Conservation (phyloP, 352 stramenopile genomes). For the Globisporangium barbulae region DNA sequence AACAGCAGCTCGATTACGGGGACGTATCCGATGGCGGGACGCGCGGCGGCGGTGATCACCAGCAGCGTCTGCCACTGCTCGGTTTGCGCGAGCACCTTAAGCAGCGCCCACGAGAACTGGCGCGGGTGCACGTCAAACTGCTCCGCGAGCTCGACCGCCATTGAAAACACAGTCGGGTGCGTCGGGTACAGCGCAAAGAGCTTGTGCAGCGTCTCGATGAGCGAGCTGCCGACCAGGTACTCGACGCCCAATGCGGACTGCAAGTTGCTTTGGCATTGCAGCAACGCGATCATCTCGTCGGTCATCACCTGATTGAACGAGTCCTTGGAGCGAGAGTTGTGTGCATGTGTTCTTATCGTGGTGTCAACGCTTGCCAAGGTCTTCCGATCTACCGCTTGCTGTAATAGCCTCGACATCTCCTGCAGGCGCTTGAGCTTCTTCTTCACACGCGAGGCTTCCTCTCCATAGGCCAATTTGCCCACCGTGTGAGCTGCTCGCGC, state of each 20-base stretch:
- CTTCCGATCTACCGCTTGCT: slow-evolving; percentile 10
- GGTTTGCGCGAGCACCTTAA: slow-evolving; percentile 37
- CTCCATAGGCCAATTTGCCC: slow-evolving; percentile 45
- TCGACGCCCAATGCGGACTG: slow-evolving; percentile 31
- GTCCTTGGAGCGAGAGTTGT: slow-evolving; percentile 17
- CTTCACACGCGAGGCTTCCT: slow-evolving; percentile 38
- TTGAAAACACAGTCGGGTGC: slow-evolving; percentile 30
- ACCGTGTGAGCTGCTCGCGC: slow-evolving; percentile 30
- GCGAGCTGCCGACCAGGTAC: slow-evolving; percentile 45
- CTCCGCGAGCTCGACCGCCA: slow-evolving; percentile 36
- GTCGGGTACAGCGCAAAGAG: slow-evolving; percentile 46
- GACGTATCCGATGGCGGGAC: slow-evolving; percentile 42
- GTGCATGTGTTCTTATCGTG: not conserved
- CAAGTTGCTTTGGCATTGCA: slow-evolving; percentile 40
- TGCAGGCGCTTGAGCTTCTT: slow-evolving; percentile 29
- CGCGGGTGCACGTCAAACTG: slow-evolving; percentile 40
- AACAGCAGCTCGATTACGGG: slow-evolving; percentile 45
- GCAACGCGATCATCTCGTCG: slow-evolving; percentile 39
- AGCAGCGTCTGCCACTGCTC: slow-evolving; percentile 51
- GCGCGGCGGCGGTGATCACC: slow-evolving; percentile 27
- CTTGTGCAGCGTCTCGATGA: slow-evolving; percentile 60
- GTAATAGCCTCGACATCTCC: slow-evolving; percentile 33
- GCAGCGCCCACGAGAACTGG: slow-evolving; percentile 55
- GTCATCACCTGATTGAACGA: slow-evolving; percentile 55
- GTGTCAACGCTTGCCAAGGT: not conserved